These are phyloP conservation scores for Colletotrichum musae DNA, from an alignment of 2,329 filamentous ascomycete genomes.

Conservation along the genomic window DNA sequence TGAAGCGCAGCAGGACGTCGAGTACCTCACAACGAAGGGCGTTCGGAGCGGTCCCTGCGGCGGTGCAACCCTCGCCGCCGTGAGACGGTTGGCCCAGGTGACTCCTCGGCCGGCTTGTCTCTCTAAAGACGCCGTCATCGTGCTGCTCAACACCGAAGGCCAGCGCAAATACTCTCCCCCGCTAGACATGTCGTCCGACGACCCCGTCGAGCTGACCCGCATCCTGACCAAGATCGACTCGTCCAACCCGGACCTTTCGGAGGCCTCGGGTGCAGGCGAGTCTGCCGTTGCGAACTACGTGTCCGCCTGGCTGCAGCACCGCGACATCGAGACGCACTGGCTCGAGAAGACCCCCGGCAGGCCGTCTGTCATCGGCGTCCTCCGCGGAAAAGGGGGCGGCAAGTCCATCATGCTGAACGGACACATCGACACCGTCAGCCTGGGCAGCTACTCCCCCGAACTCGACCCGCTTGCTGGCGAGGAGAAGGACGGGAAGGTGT, in stretches of 20 bases:
- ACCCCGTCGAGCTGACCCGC: constrained; percentile 59
- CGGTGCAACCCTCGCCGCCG: constrained; percentile 68
- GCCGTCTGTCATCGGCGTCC: constrained; percentile 65
- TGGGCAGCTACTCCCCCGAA: constrained; percentile 57
- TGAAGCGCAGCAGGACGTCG: constrained; percentile 72
- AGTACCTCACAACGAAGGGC: constrained; percentile 63
- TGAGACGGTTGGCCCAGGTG: constrained; percentile 60
- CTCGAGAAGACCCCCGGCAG: constrained; percentile 61
- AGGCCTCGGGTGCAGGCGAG: constrained; percentile 61
- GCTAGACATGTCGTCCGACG: constrained; percentile 55
- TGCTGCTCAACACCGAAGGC: constrained; percentile 79
- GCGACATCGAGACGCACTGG: constrained; percentile 65
- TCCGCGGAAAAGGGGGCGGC: constrained; percentile 61
- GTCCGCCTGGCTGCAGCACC: constrained; percentile 64
- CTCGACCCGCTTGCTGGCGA: constrained; percentile 60
- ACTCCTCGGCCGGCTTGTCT: constrained; percentile 53
- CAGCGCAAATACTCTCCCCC: constrained; percentile 66
- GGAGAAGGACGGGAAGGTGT: constrained; percentile 54
- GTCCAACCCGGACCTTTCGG: constrained; percentile 60
- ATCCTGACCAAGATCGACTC: constrained; percentile 64
- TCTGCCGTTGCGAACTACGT: constrained; percentile 62
- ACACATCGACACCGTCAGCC: constrained; percentile 67
- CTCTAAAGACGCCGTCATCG: constrained; percentile 66
- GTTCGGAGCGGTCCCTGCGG: constrained; percentile 75
- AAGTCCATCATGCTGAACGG: constrained; percentile 67